Evolutionary conservation across 2,329 filamentous ascomycete genomes (phyloP).

Genomic region (Cadophora sp.): DNA sequence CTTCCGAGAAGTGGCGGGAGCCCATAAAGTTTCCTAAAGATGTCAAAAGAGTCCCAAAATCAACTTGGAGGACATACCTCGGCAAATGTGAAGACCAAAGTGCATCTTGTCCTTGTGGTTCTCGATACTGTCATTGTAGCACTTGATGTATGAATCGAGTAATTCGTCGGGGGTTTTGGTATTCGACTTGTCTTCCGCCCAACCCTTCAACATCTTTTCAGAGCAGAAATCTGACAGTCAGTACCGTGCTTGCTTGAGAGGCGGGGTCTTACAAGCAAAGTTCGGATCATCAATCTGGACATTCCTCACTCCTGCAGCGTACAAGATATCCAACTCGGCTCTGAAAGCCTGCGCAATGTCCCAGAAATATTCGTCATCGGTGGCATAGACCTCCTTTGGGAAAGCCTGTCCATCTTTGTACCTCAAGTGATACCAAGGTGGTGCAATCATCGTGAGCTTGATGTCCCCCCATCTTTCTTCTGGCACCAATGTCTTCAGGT

Average conservation of each 20-base stretch:
- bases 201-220: slow-evolving; percentile 73
- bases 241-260: not conserved
- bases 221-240: slow-evolving; percentile 70
- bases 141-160: slow-evolving; percentile 76
- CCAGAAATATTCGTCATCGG: slow-evolving; percentile 59
- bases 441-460: slow-evolving; percentile 73
- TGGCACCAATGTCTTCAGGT: slow-evolving; percentile 65
- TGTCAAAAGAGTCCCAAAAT: not conserved
- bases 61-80: slow-evolving; percentile 47
- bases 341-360: slow-evolving; percentile 62
- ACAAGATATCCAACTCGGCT: slow-evolving; percentile 59
- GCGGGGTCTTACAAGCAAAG: slow-evolving; percentile 63
- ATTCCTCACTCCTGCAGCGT: slow-evolving; percentile 60
- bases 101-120: slow-evolving; percentile 74
- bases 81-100: slow-evolving; percentile 79
- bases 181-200: slow-evolving; percentile 62
- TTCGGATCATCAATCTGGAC: slow-evolving; percentile 64
- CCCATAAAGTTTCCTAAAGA: slow-evolving; percentile 64
- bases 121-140: slow-evolving; percentile 76
- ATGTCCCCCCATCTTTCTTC: slow-evolving; percentile 68
- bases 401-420: slow-evolving; percentile 61
- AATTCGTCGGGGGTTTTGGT: slow-evolving; percentile 72
- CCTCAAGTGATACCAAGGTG: slow-evolving; percentile 74
- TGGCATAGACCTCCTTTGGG: slow-evolving; percentile 58
- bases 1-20: slow-evolving; percentile 70